Evolutionary conservation across 1,139 yeast species (phyloP).

Genomic region (Pichia sp.): DNA sequence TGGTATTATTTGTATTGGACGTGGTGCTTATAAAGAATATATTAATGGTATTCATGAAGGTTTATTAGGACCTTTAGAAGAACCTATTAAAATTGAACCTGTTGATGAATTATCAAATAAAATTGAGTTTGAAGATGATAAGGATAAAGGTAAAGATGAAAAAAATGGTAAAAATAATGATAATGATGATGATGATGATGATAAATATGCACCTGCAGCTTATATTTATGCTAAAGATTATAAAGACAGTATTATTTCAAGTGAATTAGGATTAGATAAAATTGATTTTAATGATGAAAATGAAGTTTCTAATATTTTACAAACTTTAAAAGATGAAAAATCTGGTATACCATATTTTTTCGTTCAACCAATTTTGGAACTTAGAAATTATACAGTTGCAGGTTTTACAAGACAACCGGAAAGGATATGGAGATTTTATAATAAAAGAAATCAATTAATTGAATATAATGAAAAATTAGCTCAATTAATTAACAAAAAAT

Average conservation of each 20-base stretch:
- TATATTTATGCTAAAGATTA: constrained; percentile 57
- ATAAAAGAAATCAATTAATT: constrained; percentile 64
- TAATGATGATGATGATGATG: constrained; percentile 30
- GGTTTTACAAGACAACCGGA: constrained; percentile 77
- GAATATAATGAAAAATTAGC: constrained; percentile 59
- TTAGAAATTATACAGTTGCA: constrained; percentile 65
- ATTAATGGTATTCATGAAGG: constrained; percentile 92
- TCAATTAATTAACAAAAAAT: constrained; percentile 31
- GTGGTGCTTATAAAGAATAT: constrained; percentile 95
- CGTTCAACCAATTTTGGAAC: constrained; percentile 69
- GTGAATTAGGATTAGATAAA: constrained; percentile 39
- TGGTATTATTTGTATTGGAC: constrained; percentile 86
- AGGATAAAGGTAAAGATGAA: constrained; percentile 13
- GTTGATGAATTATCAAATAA: constrained; percentile 10
- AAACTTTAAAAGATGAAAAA: constrained; percentile 27
- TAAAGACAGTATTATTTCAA: constrained; percentile 47
- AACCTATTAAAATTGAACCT: constrained; percentile 29
- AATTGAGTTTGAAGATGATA: constrained; percentile 6
- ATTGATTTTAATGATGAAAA: constrained; percentile 27
- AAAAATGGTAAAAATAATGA: constrained; percentile 10
- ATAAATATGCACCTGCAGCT: constrained; percentile 46
- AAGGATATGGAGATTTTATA: constrained; percentile 74
- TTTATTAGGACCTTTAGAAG: constrained; percentile 80
- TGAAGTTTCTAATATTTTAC: constrained; percentile 4
- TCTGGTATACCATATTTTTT: constrained; percentile 50